Base-by-base conservation (phyloP, 148 eudicot species). In the Dianthus caryophyllus region DNA sequence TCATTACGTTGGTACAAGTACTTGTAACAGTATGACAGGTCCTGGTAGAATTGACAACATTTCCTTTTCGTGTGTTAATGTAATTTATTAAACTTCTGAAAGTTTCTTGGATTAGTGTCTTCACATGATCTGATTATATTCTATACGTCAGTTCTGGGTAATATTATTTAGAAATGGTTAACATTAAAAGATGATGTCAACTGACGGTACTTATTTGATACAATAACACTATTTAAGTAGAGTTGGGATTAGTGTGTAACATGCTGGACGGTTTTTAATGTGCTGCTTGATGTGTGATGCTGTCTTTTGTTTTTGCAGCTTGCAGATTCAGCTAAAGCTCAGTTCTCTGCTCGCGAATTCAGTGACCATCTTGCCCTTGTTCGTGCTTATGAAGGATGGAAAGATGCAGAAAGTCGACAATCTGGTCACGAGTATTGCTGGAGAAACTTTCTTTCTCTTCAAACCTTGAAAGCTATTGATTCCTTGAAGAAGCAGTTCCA, bases 351-450 rank as follows among this genome's bases (percentile, higher is more conserved):
- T 31, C 97, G 85, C 68, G 88, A 79, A 56, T 88, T 79, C 82
- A 94, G 99, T 74, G 99, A 94, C 71, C 99, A 94, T 85, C 92
- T 94, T 81, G 85, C 97, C 64, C 77, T 88, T 78, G 74, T 90
- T 53, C 82, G 90, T 71, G 99, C 99, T 73, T 94, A 78, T 78
- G 86, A 88, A 20, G 97, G 99, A 62, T 94, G 99, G 99, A 94
- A 81, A 82, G 84, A 85, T 58, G 97, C 99, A 66, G 97, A 94
- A 79, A 79, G 73, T 71, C 72, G 59, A 30, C 92, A 79, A 64
- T 75, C 86, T 61, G 99, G 99, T 73, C 65, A 86, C 62, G 99
- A 90, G 51, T 94, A 90, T 69, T 94, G 99, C 73, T 88, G 97
- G 97, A 88, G 52, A 73, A 94, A 94, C 71, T 94, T 94, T 66